Conservation (phyloP, 2,329 filamentous ascomycete species). For the Phialophora macrospora region DNA sequence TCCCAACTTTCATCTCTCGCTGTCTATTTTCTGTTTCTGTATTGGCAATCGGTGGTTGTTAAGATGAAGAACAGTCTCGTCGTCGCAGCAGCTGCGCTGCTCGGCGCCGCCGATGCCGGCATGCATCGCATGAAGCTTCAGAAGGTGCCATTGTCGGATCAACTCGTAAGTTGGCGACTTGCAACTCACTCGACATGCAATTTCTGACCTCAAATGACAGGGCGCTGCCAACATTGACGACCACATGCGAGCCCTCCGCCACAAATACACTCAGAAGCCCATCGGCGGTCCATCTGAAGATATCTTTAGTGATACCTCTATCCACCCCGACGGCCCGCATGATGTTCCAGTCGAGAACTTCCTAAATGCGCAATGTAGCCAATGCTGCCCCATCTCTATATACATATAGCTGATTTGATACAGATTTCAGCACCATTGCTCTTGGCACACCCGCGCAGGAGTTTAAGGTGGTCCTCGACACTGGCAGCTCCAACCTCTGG, state of each 20-base stretch:
- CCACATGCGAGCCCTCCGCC: conserved; percentile 80
- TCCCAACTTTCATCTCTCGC: conserved; percentile 31
- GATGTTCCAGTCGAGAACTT: conserved; percentile 94
- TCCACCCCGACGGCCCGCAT: conserved; percentile 69
- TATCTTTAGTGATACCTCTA: conserved; percentile 76
- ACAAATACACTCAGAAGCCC: conserved; percentile 98
- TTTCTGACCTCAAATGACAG: conserved; percentile 51
- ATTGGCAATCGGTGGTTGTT: conserved; percentile 28
- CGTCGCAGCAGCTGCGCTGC: conserved; percentile 76
- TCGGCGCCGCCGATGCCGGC: conserved; percentile 80
- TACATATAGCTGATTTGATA: conserved; percentile 16
- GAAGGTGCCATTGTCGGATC: conserved; percentile 90
- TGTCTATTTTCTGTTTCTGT: conserved; percentile 31
- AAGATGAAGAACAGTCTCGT: conserved; percentile 85
- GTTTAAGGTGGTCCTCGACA: conserved; percentile 99
- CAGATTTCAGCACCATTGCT: conserved; percentile 96
- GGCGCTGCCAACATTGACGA: conserved; percentile 77
- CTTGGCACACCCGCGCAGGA: conserved; percentile 85
- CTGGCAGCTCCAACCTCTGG: conserved; percentile 98
- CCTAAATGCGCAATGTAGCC: conserved; percentile 95
- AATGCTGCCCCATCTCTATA: conserved; percentile 49
- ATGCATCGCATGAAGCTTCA: conserved; percentile 97
- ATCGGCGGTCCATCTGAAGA: conserved; percentile 79
- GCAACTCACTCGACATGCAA: not conserved
- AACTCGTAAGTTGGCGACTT: conserved; percentile 70